Evolutionary conservation across 2,329 filamentous ascomycete species (phyloP).

Genomic region (Ascochyta rabiei): DNA sequence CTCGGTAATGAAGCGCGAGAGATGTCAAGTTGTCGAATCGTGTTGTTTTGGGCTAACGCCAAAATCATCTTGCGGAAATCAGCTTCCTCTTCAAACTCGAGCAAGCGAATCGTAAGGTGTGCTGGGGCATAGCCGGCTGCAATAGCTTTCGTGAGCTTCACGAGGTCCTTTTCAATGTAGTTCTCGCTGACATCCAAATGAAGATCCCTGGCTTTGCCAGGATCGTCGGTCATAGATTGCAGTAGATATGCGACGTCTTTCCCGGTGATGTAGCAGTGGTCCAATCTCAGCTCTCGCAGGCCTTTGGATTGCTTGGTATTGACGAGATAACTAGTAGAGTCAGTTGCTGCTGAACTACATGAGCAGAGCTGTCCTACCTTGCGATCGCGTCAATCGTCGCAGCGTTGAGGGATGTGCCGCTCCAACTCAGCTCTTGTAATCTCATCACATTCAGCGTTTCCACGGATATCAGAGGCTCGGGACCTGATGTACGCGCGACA

Average conservation of each 20-base stretch:
- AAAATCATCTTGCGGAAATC: conserved; percentile 68
- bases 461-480: conserved; percentile 67
- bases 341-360: conserved; percentile 42
- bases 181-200: conserved; percentile 72
- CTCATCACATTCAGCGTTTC: conserved; percentile 71
- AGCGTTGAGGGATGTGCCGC: conserved; percentile 66
- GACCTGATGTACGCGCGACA: conserved; percentile 66
- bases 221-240: conserved; percentile 63
- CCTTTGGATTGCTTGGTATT: conserved; percentile 64
- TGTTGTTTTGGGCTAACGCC: conserved; percentile 67
- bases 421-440: conserved; percentile 69
- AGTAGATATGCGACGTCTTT: conserved; percentile 69
- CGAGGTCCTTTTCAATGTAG: conserved; percentile 60
- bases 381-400: conserved; percentile 69
- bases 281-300: conserved; percentile 66
- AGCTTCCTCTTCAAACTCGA: conserved; percentile 70
- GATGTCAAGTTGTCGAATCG: conserved; percentile 69
- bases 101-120: conserved; percentile 69
- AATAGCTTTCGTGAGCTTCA: conserved; percentile 60
- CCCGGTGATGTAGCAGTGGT: conserved; percentile 70
- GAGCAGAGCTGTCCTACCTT: conserved; percentile 26
- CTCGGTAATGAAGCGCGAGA: conserved; percentile 73
- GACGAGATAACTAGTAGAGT: conserved; percentile 60
- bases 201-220: conserved; percentile 60
- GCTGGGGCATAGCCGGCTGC: conserved; percentile 62